Percentiles rank a stretch among this genome's conserved stretches.
Evolutionary conservation across 2,329 filamentous ascomycete species (phyloP).

Genomic region (Fusarium musae): DNA sequence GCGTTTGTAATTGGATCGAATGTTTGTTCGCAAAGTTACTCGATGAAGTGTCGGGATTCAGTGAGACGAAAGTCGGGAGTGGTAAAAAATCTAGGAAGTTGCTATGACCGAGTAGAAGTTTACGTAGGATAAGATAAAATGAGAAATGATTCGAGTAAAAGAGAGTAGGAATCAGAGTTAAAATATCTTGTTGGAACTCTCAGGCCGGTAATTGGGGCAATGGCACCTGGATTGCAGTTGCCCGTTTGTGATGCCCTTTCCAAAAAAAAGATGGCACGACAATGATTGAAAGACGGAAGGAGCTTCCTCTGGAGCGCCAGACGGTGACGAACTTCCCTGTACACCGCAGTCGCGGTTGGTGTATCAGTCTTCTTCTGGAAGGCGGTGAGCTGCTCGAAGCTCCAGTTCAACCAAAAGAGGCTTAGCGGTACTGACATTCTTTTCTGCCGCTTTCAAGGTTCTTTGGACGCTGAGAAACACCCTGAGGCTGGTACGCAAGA

Average conservation of each 20-base stretch:
- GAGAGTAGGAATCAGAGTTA: background rate
- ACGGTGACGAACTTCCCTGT: conserved; percentile 33
- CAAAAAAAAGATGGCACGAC: conserved; percentile 32
- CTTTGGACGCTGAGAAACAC: conserved; percentile 5
- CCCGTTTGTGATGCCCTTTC: conserved; percentile 8
- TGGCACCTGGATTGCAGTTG: background rate
- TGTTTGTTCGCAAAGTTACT: background rate
- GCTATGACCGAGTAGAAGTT: background rate
- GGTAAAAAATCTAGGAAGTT: background rate
- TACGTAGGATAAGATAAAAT: background rate
- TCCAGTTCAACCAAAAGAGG: background rate
- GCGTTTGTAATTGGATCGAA: background rate
- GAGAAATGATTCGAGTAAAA: background rate
- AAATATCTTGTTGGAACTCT: background rate
- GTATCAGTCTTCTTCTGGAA: background rate
- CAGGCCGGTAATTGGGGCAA: background rate
- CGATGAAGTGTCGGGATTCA: background rate
- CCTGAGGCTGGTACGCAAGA: conserved; percentile 2
- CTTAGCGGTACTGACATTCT: conserved; percentile 22
- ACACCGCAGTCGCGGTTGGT: conserved; percentile 12
- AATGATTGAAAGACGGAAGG: conserved; percentile 23
- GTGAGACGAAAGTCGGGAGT: conserved; percentile 1
- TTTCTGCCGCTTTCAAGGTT: conserved; percentile 40
- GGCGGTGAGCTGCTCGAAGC: conserved; percentile 1
- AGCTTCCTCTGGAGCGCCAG: conserved; percentile 13